Evolutionary conservation across 441 rosid species (phyloP).

Genomic region (Syzygium syzygioides): DNA sequence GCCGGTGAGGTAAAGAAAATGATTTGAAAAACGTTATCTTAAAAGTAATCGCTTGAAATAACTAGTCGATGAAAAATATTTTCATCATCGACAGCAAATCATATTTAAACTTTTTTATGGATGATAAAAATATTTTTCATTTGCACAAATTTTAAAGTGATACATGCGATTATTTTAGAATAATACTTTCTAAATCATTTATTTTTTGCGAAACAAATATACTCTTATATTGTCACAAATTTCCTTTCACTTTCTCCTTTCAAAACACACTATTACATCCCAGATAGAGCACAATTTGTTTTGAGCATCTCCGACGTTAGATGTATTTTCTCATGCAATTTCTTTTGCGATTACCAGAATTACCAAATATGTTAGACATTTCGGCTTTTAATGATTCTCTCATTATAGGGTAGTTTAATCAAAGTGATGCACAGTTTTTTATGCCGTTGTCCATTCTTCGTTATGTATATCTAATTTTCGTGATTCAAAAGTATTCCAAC

Average conservation of each 20-base stretch:
- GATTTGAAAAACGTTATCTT: background rate
- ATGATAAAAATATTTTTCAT: too few species aligned
- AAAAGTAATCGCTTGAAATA: accelerated
- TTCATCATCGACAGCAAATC: background rate
- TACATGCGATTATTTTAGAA: too few species aligned
- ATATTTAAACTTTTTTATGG: too few species aligned
- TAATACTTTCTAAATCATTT: background rate
- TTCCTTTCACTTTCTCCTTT: background rate
- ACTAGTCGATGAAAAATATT: too few species aligned
- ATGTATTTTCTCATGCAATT: background rate
- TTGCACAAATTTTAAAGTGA: background rate
- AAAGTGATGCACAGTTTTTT: background rate
- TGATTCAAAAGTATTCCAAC: background rate
- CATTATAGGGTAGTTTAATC: background rate
- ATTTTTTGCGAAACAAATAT: background rate
- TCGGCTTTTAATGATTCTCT: background rate
- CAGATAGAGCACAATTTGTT: background rate
- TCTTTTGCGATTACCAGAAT: background rate
- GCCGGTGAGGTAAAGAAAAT: background rate
- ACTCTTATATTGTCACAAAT: background rate
- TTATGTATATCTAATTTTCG: accelerated
- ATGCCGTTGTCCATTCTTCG: background rate
- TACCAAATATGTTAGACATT: background rate
- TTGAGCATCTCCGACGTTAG: background rate
- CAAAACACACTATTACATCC: background rate